Evolutionary conservation across 371 early-diverging fungal species (phyloP), one percentile per base, ranked within the genome.

Genomic region (Mucor circinelloides): DNA sequence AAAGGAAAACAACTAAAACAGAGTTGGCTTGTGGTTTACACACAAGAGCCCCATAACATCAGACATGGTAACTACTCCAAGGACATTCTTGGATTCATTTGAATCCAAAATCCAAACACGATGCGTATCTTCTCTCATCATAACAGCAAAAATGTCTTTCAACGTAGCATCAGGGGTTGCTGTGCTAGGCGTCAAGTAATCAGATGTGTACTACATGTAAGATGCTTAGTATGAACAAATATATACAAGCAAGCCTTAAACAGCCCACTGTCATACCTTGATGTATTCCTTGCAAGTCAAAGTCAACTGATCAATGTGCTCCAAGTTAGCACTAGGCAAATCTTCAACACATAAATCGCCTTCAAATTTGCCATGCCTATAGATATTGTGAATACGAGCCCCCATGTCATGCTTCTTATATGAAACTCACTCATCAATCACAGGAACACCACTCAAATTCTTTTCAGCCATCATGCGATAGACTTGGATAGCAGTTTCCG

Each of bases 71-170:
- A 88, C 60, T 9, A 88, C 86, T 25, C 81, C 80, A 32, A 76
- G 60, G 0, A 83, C 77, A 44, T 77, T 77, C 21, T 68, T 50
- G 3, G 69, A 63, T 30, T 75, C 50, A 6, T 67, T 60, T 3
- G 76, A 63, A 28, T 84, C 75, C 31, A 80, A 61, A 23, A 89
- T 81, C 87, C 87, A 89, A 32, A 85, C 81, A 36, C 89, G 79
- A 58, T 89, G 89, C 7, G 82, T 76, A 48, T 80, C 74, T 12
- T 77, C 42, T 13, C 70, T 74, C 23, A 78, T 61, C 66, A 89
- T 78, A 17, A 60, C 63, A 23, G 74, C 71, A 23, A 89, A 38
- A 13, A 83, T 68, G 10, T 64, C 58, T 19, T 67, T 54, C 3
- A 89, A 57, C 0, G 76, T 70, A 2, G 76, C 72, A 13, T 72